Conservation (phyloP, 192 early-diverging fungal species). For the Backusella parvicylindrica region DNA sequence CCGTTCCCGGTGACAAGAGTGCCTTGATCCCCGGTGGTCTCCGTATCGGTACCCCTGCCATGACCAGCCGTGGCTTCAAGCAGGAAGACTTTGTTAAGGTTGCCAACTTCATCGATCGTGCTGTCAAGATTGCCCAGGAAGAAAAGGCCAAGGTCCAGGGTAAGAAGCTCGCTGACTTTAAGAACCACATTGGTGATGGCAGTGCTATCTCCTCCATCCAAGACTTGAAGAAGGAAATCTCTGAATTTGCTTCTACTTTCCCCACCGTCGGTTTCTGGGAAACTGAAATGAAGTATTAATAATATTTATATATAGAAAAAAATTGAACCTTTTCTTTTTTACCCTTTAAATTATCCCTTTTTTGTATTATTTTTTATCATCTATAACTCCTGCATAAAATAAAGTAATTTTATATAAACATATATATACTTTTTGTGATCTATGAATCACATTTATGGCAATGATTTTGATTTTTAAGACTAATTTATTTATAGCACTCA, state of each 20-base stretch:
- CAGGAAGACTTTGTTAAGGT: conserved; percentile 89
- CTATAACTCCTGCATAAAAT: neutral
- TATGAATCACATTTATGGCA: neutral
- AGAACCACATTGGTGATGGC: conserved; percentile 76
- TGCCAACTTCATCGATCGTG: conserved; percentile 84
- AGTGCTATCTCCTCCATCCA: conserved; percentile 54
- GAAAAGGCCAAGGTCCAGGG: conserved; percentile 58
- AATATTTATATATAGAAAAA: neutral
- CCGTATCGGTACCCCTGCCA: conserved; percentile 94
- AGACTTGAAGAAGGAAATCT: conserved; percentile 75
- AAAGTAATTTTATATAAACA: neutral
- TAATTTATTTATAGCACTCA: neutral
- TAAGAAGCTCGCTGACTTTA: conserved; percentile 87
- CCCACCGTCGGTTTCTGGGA: conserved; percentile 84
- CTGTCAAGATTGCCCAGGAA: conserved; percentile 76
- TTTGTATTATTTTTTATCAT: neutral
- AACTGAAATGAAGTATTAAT: conserved; percentile 57
- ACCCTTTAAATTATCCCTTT: neutral
- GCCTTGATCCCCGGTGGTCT: conserved; percentile 94
- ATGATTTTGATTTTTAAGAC: neutral
- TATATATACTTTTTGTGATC: neutral
- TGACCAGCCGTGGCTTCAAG: conserved; percentile 90
- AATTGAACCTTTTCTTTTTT: neutral
- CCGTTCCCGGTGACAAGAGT: conserved; percentile 93
- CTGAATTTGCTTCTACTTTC: conserved; percentile 81